phyloP scores from a whole-genome alignment of 306 rosid species.

The Sophora flavescens region DNA sequence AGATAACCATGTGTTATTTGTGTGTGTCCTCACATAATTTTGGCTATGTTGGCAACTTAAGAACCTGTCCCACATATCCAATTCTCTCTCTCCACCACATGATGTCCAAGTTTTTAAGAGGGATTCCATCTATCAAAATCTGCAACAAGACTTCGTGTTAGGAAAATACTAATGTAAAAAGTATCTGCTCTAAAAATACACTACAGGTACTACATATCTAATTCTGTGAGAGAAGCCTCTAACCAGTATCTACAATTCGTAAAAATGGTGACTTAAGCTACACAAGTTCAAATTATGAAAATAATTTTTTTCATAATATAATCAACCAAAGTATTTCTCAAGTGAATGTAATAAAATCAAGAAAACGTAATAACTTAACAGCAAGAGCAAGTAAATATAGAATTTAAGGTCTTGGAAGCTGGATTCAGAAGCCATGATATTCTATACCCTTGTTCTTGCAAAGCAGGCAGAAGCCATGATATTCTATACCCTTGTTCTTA shows the following conservation, averaged over 20 bases:
- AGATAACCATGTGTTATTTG: background rate
- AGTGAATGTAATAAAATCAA: conserved; percentile 7
- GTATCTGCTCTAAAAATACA: conserved; percentile 18
- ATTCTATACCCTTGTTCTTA: conserved; percentile 8
- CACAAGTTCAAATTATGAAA: background rate
- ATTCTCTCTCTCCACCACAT: conserved; percentile 95
- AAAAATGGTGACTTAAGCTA: conserved; percentile 14
- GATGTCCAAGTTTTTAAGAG: conserved; percentile 78
- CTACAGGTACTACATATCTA: background rate
- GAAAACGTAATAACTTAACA: conserved; percentile 3
- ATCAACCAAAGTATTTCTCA: background rate
- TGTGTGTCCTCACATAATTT: conserved; percentile 15
- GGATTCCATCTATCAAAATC: conserved; percentile 82
- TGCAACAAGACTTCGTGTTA: conserved; percentile 50
- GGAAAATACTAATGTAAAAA: conserved; percentile 11
- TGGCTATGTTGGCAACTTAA: conserved; percentile 26
- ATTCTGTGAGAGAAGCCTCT: conserved; percentile 33
- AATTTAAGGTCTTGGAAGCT: background rate
- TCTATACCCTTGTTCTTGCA: conserved; percentile 14
- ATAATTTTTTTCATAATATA: conserved; percentile 7
- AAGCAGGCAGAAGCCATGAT: conserved; percentile 4
- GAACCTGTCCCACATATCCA: conserved; percentile 97
- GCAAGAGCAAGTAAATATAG: background rate
- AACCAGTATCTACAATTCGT: conserved; percentile 15
- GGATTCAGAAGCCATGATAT: conserved; percentile 1